Base-by-base conservation (phyloP, 2,329 filamentous ascomycete genomes). In the Zymoseptoria passerinii region DNA sequence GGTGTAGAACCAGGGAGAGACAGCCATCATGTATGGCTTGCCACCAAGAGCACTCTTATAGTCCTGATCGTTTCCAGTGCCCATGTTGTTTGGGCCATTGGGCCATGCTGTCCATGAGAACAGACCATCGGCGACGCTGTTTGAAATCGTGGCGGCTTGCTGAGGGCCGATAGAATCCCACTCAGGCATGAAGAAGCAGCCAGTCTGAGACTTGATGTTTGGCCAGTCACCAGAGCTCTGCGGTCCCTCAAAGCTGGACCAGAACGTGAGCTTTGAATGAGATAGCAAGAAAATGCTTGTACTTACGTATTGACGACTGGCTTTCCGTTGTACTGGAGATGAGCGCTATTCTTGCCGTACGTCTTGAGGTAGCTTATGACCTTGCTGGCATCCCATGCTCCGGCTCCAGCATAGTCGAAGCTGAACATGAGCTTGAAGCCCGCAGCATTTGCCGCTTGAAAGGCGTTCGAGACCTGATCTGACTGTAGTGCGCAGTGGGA, bases 381-480 rank as follows among this genome's bases (percentile, higher is more conserved):
- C 1, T 74, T 73, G 49, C 78, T 68, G 9, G 65, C 59, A 6
- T 66, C 49, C 57, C 65, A 67, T 65, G 28, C 66, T 59, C 69
- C 74, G 79, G 75, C 77, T 77, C 70, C 80, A 20, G 56, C 80
- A 67, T 81, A 82, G 70, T 83, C 81, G 61, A 83, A 83, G 1
- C 56, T 82, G 61, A 83, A 76, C 56, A 83, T 81, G 13, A 81
- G 78, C 56, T 81, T 80, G 74, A 83, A 80, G 52, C 71, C 69
- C 51, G 53, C 49, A 13, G 52, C 56, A 29, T 57, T 58, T 9
- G 62, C 62, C 13, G 57, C 57, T n/a, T 76, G 69, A 59, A 81
- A 82, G 0, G 80, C 80, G 29, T 72, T 75, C 1, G 64, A 69
- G 3, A 82, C 75, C 65, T 81, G 78, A 27, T 6, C 28, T 6